These are phyloP conservation scores for Penicillium sp. DNA, from an alignment of 2,329 filamentous ascomycete species.

Conservation along the genomic window DNA sequence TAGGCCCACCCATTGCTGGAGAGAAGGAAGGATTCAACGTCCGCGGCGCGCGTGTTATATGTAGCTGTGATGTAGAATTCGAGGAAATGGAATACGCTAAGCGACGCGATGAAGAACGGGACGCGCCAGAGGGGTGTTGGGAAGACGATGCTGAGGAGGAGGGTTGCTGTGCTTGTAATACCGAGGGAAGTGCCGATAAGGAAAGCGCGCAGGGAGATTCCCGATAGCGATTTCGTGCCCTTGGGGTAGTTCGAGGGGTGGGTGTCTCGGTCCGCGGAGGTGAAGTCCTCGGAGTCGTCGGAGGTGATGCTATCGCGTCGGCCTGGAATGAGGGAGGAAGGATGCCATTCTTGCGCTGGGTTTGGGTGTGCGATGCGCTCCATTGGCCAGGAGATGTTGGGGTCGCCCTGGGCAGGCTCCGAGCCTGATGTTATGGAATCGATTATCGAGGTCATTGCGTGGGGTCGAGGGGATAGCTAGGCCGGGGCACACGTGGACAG, in stretches of 20 bases:
- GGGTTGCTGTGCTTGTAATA: slow-evolving; percentile 29
- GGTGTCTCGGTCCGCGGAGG: slow-evolving; percentile 11
- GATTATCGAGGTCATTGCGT: neutral
- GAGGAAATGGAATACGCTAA: slow-evolving; percentile 88
- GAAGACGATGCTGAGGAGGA: slow-evolving; percentile 28
- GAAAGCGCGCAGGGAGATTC: slow-evolving; percentile 48
- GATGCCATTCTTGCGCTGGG: slow-evolving; percentile 16
- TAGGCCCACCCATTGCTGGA: slow-evolving; percentile 82
- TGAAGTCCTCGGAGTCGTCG: neutral
- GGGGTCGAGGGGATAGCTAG: neutral
- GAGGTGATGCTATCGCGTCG: slow-evolving; percentile 8
- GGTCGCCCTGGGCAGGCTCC: slow-evolving; percentile 8
- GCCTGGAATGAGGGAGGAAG: slow-evolving; percentile 9
- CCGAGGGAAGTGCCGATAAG: slow-evolving; percentile 44
- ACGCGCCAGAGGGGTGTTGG: slow-evolving; percentile 56
- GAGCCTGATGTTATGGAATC: slow-evolving; percentile 15
- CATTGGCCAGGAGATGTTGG: slow-evolving; percentile 20
- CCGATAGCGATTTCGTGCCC: slow-evolving; percentile 44
- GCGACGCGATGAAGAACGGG: slow-evolving; percentile 54
- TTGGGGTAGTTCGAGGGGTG: slow-evolving; percentile 37
- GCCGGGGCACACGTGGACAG: neutral
- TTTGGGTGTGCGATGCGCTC: slow-evolving; percentile 4
- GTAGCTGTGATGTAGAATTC: slow-evolving; percentile 89
- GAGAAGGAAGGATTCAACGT: slow-evolving; percentile 75
- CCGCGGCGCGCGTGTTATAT: slow-evolving; percentile 74